Base-by-base conservation (phyloP, 2,329 filamentous ascomycete genomes). In the Knoxdaviesia capensis region DNA sequence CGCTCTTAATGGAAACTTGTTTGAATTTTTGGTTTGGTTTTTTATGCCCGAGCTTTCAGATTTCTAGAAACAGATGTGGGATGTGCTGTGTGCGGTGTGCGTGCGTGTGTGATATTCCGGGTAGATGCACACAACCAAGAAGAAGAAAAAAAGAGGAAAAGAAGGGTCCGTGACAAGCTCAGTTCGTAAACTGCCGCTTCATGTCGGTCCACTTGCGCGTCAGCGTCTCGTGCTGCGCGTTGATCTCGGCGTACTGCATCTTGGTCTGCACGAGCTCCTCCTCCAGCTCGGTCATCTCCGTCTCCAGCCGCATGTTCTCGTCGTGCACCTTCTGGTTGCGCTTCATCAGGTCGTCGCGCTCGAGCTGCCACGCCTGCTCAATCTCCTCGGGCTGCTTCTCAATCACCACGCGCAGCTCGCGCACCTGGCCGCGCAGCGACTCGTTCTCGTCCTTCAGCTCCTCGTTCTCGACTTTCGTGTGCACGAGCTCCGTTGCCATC, bases 291-390 rank as follows among this genome's bases (percentile, higher is more conserved):
- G 74, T 70, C 70, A 94, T 72, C 53, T 90, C 83, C 55, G 93
- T 88, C 59, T 94, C 87, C 50, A 98, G 63, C 44, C 69, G 74
- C 46, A 81, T 71, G 54, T 96, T 98, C 62, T 94, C 85, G 51
- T 93, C 86, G 53, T 96, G 87, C 6, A 96, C 87, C 53, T 92
- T 85, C 47, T 81, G 73, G 55, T 96, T 96, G 46, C 86, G 75
- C 58, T 85, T 77, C 80, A 96, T 90, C 52, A 96, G 75, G 42
- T 81, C 74, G 43, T 94, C 87, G 62, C 93, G 87, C 59, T 96
- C 88, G 7, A 72, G 71, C 56, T 81, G 76, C 60, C 94, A 74
- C 42, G 76, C 71, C 45, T 74, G 71, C 56, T 98, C 90, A 5
- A 96, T 77, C 57, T 96, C 86, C 36, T 75, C 75, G 0, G 88